Base-by-base conservation (phyloP, 306 rosid genomes). In the Citrullus mucosospermus region DNA sequence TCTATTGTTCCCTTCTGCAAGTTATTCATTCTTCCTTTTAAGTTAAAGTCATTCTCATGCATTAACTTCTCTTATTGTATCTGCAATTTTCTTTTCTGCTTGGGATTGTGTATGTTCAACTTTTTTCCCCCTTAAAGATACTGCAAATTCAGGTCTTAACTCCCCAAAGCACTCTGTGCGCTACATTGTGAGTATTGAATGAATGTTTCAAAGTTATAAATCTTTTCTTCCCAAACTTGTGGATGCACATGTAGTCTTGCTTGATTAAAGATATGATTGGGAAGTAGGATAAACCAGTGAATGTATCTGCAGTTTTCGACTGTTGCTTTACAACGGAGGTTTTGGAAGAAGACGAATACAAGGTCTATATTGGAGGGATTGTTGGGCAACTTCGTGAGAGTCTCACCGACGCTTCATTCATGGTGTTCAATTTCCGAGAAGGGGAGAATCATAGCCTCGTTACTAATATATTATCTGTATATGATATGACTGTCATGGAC, bases 391-490 rank as follows among this genome's bases (percentile, higher is more conserved):
- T 96, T 76, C 86, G 84, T 14, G 93, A 85, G 11, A 92, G 89
- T 87, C 92, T 87, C 63, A 88, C 91, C 10, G 98, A 91, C 59
- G 96, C 98, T 80, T 91, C 98, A 30, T 91, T 85, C 85, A 90
- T 96, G 98, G 98, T 96, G 81, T 96, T 96, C 85, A 91, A 93
- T 89, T 91, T 96, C 83, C 87, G 98, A 70, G 97, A 96, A 62
- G 99, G 99, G 70, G 97, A 96, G 25, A 69, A 57, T 41, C 96
- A 90, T 81, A 93, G 99, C 83, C 88, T 85, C 68, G 82, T 92
- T 80, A 67, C 91, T 46, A 84, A 70, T 77, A 88, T 92, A 81
- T 83, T 92, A 90, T 84, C 88, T 0, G 90, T 86, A 78, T 88
- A 88, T 75, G 97, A 96, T 55, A 91, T 96, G 99, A 92, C 93